Conservation (phyloP, 768 basidiomycete genomes). For the Agaricus bisporus region DNA sequence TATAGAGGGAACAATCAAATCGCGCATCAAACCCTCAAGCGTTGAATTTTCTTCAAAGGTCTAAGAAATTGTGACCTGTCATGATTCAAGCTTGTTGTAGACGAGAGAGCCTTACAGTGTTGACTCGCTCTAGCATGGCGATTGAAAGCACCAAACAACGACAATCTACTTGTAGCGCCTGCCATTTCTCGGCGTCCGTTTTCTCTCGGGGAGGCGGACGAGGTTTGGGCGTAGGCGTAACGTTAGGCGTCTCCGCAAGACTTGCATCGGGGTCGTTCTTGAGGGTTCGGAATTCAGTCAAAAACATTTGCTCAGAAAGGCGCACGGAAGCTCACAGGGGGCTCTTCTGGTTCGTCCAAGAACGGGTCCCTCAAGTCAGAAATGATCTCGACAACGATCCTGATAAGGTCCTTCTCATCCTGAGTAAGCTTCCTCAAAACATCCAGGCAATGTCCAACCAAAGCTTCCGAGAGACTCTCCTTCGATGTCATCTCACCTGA, state of each 20-base stretch:
- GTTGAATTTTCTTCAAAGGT: slow-evolving; percentile 77
- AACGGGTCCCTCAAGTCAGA: slow-evolving; percentile 64
- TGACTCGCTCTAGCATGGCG: slow-evolving; percentile 85
- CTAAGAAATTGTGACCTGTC: slow-evolving; percentile 26
- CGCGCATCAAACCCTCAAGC: slow-evolving; percentile 71
- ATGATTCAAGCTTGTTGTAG: not conserved
- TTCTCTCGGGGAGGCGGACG: slow-evolving; percentile 28
- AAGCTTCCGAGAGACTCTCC: slow-evolving; percentile 56
- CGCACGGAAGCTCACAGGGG: not conserved
- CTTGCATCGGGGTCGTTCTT: slow-evolving; percentile 19
- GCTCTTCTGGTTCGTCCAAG: slow-evolving; percentile 26
- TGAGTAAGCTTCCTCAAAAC: slow-evolving; percentile 67
- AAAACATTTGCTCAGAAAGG: not conserved
- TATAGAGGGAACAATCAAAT: slow-evolving; percentile 88
- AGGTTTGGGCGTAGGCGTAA: slow-evolving; percentile 18
- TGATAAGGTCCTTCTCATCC: slow-evolving; percentile 79
- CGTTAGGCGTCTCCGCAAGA: slow-evolving; percentile 22
- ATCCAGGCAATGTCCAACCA: slow-evolving; percentile 77
- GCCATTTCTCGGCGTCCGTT: slow-evolving; percentile 49
- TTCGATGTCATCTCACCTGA: slow-evolving; percentile 79
- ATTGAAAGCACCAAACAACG: slow-evolving; percentile 80
- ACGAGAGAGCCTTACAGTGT: slow-evolving; percentile 58
- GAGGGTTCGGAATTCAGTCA: not conserved
- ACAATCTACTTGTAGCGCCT: slow-evolving; percentile 38
- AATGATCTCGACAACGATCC: slow-evolving; percentile 83